These are phyloP conservation scores for Cryptosporidium viatorum DNA, from an alignment of 169 alveolate species.

Conservation along the genomic window DNA sequence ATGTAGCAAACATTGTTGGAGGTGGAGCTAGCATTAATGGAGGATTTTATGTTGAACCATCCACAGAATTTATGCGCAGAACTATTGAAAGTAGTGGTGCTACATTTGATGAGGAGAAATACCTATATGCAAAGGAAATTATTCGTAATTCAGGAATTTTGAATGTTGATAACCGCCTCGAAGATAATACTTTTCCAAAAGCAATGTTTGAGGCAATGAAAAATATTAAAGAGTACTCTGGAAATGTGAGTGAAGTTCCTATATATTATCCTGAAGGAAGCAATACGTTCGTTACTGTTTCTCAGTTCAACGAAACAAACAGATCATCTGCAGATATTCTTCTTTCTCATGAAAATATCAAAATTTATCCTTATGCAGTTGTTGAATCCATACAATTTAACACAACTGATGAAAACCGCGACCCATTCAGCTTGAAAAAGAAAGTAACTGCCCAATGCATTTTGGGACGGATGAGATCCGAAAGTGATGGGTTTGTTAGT, in stretches of 20 bases:
- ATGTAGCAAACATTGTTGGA: conserved; percentile 69
- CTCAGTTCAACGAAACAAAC: conserved; percentile 50
- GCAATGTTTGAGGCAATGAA: conserved; percentile 45
- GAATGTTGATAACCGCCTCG: conserved; percentile 24
- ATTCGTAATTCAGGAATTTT: conserved; percentile 42
- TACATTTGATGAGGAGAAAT: conserved; percentile 26
- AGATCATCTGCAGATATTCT: conserved; percentile 63
- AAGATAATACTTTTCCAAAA: conserved; percentile 16
- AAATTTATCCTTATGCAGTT: conserved; percentile 62
- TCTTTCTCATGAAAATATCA: conserved; percentile 63
- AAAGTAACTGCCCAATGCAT: conserved; percentile 53
- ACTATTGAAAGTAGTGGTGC: conserved; percentile 74
- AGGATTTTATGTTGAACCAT: conserved; percentile 71
- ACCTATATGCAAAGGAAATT: conserved; percentile 44
- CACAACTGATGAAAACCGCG: conserved; percentile 32
- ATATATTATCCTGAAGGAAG: conserved; percentile 29
- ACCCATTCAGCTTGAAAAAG: conserved; percentile 45
- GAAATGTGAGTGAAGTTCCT: conserved; percentile 35
- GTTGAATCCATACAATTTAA: conserved; percentile 54
- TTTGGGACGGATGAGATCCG: conserved; percentile 59
- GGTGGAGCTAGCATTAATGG: conserved; percentile 76
- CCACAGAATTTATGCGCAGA: conserved; percentile 44
- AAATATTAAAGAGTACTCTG: conserved; percentile 27
- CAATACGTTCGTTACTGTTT: conserved; percentile 54
- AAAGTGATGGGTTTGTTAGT: conserved; percentile 52